phyloP scores from a whole-genome alignment of 176 grass and related monocot species.

The Dactylis glomerata region DNA sequence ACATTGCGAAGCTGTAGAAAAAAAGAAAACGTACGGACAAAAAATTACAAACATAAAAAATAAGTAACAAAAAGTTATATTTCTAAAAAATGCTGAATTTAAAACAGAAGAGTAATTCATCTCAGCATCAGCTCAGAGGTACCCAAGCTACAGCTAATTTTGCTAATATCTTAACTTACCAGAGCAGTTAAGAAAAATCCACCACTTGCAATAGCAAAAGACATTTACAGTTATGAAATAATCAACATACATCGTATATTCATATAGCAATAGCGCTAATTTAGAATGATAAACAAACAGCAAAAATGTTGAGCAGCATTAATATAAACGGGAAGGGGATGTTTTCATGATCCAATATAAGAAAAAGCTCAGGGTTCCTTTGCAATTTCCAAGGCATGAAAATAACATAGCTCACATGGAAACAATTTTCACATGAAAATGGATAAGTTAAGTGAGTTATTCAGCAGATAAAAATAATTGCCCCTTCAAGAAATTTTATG shows the following conservation, averaged over 20 bases:
- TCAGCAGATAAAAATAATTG: background rate
- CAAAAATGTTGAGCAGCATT: background rate
- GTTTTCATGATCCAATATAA: background rate
- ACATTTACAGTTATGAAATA: background rate
- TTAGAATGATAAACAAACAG: background rate
- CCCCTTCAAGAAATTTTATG: background rate
- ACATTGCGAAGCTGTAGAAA: conserved; percentile 37
- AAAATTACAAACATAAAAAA: background rate
- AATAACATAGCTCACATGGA: background rate
- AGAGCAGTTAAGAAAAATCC: background rate
- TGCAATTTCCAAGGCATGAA: background rate
- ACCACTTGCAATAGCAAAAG: background rate
- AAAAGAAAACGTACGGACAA: background rate
- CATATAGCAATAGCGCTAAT: background rate
- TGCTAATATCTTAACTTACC: background rate
- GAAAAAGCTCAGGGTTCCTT: background rate
- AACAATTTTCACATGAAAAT: background rate
- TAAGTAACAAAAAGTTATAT: background rate
- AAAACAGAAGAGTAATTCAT: background rate
- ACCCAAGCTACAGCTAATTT: background rate
- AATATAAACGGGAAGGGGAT: background rate
- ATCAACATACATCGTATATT: background rate
- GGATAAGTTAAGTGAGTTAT: background rate
- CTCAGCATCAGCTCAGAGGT: background rate
- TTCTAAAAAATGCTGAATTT: conserved; percentile 1